Percentiles rank a stretch among this genome's conserved stretches.
These are phyloP conservation scores for Vanderwaltozyma yarrowii DNA, from an alignment of 805 yeast genomes.

Conservation along the genomic window DNA sequence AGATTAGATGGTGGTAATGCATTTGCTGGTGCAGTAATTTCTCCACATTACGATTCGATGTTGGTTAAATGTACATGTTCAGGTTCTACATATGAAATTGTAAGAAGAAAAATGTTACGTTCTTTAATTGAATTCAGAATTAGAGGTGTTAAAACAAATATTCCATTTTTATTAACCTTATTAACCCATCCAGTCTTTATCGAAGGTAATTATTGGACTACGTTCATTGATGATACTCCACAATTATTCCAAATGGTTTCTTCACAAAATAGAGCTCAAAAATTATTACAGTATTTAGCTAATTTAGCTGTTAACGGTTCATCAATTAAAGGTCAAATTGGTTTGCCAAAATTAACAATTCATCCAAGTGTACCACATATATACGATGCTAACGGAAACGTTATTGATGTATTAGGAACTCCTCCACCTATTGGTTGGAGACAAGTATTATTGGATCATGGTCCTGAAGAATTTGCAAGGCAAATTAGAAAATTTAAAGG, in stretches of 20 bases:
- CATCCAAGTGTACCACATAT: conserved; percentile 68
- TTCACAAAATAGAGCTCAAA: conserved; percentile 94
- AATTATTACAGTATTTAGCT: conserved; percentile 77
- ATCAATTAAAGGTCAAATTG: conserved; percentile 88
- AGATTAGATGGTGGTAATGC: conserved; percentile 98
- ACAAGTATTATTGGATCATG: conserved; percentile 67
- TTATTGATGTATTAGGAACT: conserved; percentile 42
- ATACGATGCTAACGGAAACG: conserved; percentile 48
- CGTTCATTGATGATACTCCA: conserved; percentile 98
- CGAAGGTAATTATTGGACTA: conserved; percentile 87
- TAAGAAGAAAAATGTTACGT: conserved; percentile 93
- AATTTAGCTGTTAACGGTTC: conserved; percentile 93
- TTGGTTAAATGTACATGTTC: conserved; percentile 92
- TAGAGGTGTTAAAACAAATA: conserved; percentile 96
- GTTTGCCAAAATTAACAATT: conserved; percentile 67
- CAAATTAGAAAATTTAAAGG: conserved; percentile 77
- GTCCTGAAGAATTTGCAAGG: conserved; percentile 81
- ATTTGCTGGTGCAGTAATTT: conserved; percentile 87
- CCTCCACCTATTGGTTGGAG: conserved; percentile 80
- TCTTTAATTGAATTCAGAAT: conserved; percentile 93
- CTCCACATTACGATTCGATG: conserved; percentile 96
- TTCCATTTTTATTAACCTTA: conserved; percentile 84
- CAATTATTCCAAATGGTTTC: conserved; percentile 84
- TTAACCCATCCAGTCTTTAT: conserved; percentile 82
- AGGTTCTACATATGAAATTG: conserved; percentile 93